Evolutionary conservation across 2,329 filamentous ascomycete species (phyloP), one percentile per base, ranked within the genome.

Genomic region (Aspergillus fructus): DNA sequence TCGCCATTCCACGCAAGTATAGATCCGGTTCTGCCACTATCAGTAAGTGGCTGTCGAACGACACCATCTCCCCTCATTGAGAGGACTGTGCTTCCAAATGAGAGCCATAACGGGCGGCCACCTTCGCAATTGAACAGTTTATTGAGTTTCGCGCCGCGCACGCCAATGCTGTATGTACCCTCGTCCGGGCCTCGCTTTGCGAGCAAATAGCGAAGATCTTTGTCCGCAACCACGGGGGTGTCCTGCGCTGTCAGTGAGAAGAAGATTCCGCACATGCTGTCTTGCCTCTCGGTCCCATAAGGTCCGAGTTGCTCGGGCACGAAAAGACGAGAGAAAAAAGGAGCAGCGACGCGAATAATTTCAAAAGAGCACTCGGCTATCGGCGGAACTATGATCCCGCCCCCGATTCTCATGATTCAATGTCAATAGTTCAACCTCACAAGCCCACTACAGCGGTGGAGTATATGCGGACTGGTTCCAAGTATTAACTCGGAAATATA

Each of bases 1-100:
- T 99, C 94, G 43, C 94, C 94, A 69, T 99, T 99, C 94, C 94
- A 99, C 81, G 93, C 97, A 2, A 99, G 80, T 1, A 90, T 79
- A 1, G 88, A 91, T 4, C 81, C 80, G 0, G 81, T 82, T 0
- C 65, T 61, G 3, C 70, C 61, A 3, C 69, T 39, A 62, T 89
- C 83, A 42, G 82, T 73, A 4, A 96, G 82, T 2, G 94, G 94
- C 72, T 97, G 94, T 34, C 76, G 71, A 6, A 87, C 85, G 49
- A 94, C 70, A 60, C 84, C 79, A 49, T 86, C 83, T 24, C 93
- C 93, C 65, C 94, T 86, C n/a, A 99, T 79, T 4, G 92, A 87
- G n/a, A 97, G 83, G 0, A 99, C 93, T 0, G 92, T 96, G 6
- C 93, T 94, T 12, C 86, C 83, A 68, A 96, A 89, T 15, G 79